Base-by-base conservation (phyloP, 2,329 filamentous ascomycete genomes). In the Teratosphaeria viscida region DNA sequence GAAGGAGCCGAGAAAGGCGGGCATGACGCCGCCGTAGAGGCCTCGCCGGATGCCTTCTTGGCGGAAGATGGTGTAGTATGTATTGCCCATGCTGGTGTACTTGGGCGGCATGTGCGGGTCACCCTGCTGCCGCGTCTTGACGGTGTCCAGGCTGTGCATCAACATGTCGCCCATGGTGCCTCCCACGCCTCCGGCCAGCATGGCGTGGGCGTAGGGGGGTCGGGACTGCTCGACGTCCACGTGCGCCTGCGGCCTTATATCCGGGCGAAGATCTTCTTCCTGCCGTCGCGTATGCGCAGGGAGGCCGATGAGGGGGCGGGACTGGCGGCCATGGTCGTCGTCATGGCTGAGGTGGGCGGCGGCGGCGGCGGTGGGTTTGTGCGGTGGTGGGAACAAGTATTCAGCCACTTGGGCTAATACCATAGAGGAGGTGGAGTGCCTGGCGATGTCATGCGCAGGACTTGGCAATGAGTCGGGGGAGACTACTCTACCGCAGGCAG, bases 141-240 rank as follows among this genome's bases (percentile, higher is more conserved):
- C 94, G 0, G 94, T 99, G 75, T 99, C 94, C 70, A 99, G 83
- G 54, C 92, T 97, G 78, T 99, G 94, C 94, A 99, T 99, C 66
- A 99, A 79, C 82, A 99, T 88, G 75, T 99, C 94, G 61, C 95
- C 94, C 59, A 88, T 95, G 16, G 89, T 92, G 57, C 94, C 94
- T 70, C 95, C 94, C 57, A 95, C 79, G 61, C 92, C 94, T 70
- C 94, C 94, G 37, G 94, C 94, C 70, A 99, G 81, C 92, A 97
- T 99, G 73, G 89, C 78, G 72, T 80, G 77, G 32, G 77, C 63
- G 62, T 79, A 80, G 2, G 77, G 77, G 58, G 78, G 77, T 52
- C 78, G 73, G 23, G 23, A 10, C 52, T 54, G 16, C 58, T 73
- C 74, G 52, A 74, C 74, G 62, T 78, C 76, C 34, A 72, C 64